Conservation (phyloP, 2,329 filamentous ascomycete genomes). For the Alternaria triticimaculans region DNA sequence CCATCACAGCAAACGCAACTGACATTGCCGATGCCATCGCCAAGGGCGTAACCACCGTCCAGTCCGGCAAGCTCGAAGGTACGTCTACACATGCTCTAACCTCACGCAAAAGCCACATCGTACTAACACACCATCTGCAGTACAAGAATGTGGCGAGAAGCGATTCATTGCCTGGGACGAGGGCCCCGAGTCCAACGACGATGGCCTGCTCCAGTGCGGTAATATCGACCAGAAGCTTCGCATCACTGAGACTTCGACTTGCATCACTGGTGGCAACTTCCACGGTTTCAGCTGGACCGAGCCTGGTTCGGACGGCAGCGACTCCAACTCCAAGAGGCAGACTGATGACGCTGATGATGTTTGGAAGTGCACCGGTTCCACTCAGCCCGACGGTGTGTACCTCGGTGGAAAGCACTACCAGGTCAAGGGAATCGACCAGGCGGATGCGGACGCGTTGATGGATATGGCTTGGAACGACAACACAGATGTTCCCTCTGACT, state of each 20-base stretch:
- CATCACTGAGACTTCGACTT: neutral
- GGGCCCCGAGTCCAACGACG: neutral
- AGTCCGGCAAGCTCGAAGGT: slow-evolving; percentile 1
- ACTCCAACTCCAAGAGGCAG: neutral
- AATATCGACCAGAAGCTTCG: neutral
- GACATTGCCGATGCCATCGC: neutral
- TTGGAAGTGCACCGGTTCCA: neutral
- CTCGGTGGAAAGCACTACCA: neutral
- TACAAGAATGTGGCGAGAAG: neutral
- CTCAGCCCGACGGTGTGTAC: neutral
- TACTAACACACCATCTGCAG: neutral
- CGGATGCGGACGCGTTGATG: neutral
- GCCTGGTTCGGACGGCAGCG: neutral
- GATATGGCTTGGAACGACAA: neutral
- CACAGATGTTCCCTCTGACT: neutral
- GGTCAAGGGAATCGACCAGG: neutral
- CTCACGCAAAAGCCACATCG: neutral
- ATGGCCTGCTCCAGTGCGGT: slow-evolving; percentile 1
- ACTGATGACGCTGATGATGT: neutral
- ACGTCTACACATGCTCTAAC: neutral
- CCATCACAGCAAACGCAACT: neutral
- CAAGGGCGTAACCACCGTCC: neutral
- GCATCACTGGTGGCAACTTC: neutral
- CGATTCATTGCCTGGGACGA: neutral
- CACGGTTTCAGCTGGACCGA: slow-evolving; percentile 1